phyloP scores from a whole-genome alignment of 108 stramenopile genomes.

The Asterionellopsis glacialis region DNA sequence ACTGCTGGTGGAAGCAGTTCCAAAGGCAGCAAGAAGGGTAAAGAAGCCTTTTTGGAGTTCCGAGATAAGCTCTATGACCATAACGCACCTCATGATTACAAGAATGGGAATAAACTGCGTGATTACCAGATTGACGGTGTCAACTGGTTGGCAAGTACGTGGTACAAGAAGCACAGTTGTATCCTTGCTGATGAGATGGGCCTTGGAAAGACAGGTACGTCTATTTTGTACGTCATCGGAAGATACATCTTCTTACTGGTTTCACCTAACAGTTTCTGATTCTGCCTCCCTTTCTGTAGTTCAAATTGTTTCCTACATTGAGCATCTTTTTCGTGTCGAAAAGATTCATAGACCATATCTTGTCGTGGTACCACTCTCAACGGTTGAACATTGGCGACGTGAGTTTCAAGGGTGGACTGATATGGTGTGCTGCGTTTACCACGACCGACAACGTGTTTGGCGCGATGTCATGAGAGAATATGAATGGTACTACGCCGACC shows the following conservation, averaged over 20 bases:
- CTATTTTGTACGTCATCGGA: not conserved
- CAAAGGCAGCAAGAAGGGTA: conserved; percentile 64
- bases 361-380: conserved; percentile 95
- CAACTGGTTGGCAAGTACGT: conserved; percentile 94
- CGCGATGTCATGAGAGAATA: conserved; percentile 95
- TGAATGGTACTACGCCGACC: conserved; percentile 96
- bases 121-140: conserved; percentile 96
- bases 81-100: conserved; percentile 75
- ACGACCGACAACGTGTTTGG: conserved; percentile 92
- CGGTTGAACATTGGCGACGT: conserved; percentile 98
- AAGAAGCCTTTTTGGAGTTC: conserved; percentile 76
- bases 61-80: conserved; percentile 85
- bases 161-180: conserved; percentile 83
- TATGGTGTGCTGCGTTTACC: conserved; percentile 94
- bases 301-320: conserved; percentile 93
- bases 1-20: conserved; percentile 21
- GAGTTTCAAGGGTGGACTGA: conserved; percentile 98
- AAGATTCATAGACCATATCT: conserved; percentile 91
- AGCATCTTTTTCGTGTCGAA: conserved; percentile 91
- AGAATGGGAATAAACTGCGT: conserved; percentile 74
- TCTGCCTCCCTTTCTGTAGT: conserved; percentile 19
- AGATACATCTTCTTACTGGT: conserved; percentile 15
- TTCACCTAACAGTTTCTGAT: not conserved
- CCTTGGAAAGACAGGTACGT: conserved; percentile 21
- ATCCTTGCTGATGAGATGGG: conserved; percentile 96